Base-by-base conservation (phyloP, 768 basidiomycete genomes). In the Hygrophoropsis aurantiaca region DNA sequence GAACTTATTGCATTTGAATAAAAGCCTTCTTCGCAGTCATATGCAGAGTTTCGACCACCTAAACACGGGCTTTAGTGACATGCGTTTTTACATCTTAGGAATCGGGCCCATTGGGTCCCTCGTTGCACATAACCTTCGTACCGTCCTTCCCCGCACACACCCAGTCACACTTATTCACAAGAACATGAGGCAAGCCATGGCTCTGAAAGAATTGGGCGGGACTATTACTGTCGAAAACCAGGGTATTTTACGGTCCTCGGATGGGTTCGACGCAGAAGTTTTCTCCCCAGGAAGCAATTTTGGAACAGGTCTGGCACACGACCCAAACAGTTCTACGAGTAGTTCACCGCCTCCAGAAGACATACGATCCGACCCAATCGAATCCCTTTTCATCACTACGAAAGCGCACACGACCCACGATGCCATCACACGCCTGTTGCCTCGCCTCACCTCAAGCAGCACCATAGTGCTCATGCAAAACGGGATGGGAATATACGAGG, bases 401-500 rank as follows among this genome's bases (percentile, higher is more conserved):
- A 95, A 94, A 64, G 86, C 90, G 1, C 75, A 82, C 13, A 71
- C 77, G 8, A 87, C 87, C 4, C 42, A 84, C 3, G 58, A 64
- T 3, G 81, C 86, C 4, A 54, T 99, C 27, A 63, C 66, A 15
- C 59, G 64, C 0, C 77, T 97, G 46, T 66, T 77, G 15, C 80
- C 79, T 11, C 80, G 92, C 15, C 67, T 97, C 16, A 72, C 76
- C 4, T 61, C 75, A 0, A 64, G 77, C 41, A 87, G 85, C 36
- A 95, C 94, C 27, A 83, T 98, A 53, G 89, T 95, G 2, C 78
- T 99, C n/a, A 67, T 97, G 44, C 90, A 95, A 59, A 95, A 95
- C 61, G 95, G 95, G 20, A 89, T 97, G 84, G 95, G 93, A 10
- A 70, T 94, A 8, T 90, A 92, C 64, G 94, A 98, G 46, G 70